These are phyloP conservation scores for Asterochloris sp. DNA, from an alignment of 139 green algal genomes.

Conservation along the genomic window DNA sequence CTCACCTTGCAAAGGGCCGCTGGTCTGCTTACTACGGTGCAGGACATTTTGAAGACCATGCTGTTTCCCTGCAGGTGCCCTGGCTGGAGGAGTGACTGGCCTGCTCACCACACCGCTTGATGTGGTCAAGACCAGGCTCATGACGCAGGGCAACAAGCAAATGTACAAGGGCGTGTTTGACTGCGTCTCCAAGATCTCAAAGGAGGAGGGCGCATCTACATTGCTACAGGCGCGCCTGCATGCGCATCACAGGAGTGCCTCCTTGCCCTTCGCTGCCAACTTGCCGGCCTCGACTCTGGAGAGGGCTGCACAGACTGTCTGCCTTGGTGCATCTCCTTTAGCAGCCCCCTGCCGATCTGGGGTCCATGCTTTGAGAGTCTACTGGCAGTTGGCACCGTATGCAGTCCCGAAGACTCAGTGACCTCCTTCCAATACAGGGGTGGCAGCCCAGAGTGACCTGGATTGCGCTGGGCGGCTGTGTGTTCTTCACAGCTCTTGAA, in stretches of 20 bases:
- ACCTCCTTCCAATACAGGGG: conserved; percentile 36
- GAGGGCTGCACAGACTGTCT: too few species aligned
- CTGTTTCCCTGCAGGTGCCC: conserved; percentile 54
- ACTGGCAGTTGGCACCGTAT: neutral
- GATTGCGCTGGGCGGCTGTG: conserved; percentile 92
- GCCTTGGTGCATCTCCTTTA: neutral
- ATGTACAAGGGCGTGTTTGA: conserved; percentile 57
- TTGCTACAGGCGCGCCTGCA: conserved; percentile 61
- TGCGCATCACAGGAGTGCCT: neutral
- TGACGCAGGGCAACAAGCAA: conserved; percentile 74
- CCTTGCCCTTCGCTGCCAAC: neutral
- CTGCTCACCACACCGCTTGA: conserved; percentile 89
- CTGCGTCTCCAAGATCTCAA: conserved; percentile 61
- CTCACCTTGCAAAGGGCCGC: too few species aligned
- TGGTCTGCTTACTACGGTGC: too few species aligned
- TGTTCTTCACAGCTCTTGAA: conserved; percentile 88
- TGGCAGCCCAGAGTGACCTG: conserved; percentile 93
- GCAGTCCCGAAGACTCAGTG: neutral
- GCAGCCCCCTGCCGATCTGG: too few species aligned
- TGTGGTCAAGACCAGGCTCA: conserved; percentile 92
- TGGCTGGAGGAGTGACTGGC: conserved; percentile 79
- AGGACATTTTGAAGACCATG: neutral
- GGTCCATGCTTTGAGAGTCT: too few species aligned
- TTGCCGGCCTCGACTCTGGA: neutral
- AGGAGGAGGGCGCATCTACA: conserved; percentile 74